Evolutionary conservation across 495 filamentous ascomycete genomes (phyloP).

Genomic region (Xylaria longipes): DNA sequence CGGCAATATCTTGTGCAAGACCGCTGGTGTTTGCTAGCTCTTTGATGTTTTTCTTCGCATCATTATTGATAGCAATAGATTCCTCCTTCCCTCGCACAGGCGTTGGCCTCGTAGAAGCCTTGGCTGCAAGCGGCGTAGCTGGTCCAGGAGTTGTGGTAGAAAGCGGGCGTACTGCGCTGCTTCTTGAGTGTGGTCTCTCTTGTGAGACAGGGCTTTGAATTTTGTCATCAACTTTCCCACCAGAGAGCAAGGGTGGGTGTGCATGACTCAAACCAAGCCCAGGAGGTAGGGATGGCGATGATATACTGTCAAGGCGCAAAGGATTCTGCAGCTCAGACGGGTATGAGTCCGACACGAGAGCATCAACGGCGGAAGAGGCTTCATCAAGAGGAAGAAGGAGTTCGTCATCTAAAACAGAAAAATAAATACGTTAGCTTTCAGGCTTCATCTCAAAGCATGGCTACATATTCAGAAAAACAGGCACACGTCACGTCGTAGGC

Average conservation of each 20-base stretch:
- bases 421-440: constrained; percentile 45
- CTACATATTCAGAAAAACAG: constrained; percentile 37
- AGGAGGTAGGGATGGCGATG: constrained; percentile 69
- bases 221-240: constrained; percentile 25
- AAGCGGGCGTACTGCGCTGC: constrained; percentile 7
- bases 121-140: constrained; percentile 34
- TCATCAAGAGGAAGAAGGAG: constrained; percentile 58
- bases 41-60: constrained; percentile 57
- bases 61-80: constrained; percentile 26
- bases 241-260: constrained; percentile 49
- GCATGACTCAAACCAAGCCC: constrained; percentile 66
- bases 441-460: constrained; percentile 34
- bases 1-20: constrained; percentile 54
- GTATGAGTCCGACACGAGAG: constrained; percentile 59
- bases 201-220: constrained; percentile 29
- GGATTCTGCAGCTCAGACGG: constrained; percentile 43
- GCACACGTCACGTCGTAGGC: constrained; percentile 53
- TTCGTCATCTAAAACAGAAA: constrained; percentile 51
- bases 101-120: constrained; percentile 9
- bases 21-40: constrained; percentile 52
- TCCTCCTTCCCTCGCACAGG: constrained; percentile 38
- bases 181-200: constrained; percentile 24
- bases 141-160: constrained; percentile 34
- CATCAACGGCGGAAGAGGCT: constrained; percentile 60
- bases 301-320: constrained; percentile 49